Conservation (phyloP, 495 filamentous ascomycete species). For the Annulohypoxylon moriforme region DNA sequence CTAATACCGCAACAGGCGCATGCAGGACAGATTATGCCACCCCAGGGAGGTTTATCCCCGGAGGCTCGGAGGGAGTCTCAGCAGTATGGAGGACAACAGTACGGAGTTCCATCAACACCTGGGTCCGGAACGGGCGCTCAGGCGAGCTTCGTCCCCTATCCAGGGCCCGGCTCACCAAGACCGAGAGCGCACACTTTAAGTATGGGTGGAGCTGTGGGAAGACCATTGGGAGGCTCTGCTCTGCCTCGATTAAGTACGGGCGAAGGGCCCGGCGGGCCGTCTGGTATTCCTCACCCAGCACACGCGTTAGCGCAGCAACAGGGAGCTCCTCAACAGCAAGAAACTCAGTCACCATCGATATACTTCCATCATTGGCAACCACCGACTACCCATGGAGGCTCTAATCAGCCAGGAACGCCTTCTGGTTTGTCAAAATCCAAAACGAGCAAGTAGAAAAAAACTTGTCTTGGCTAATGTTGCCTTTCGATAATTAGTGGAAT, state of each 20-base stretch:
- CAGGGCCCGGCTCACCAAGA: slow-evolving; percentile 56
- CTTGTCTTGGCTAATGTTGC: slow-evolving; percentile 62
- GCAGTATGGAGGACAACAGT: slow-evolving; percentile 52
- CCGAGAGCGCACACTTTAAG: slow-evolving; percentile 51
- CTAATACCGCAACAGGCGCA: slow-evolving; percentile 65
- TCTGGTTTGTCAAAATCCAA: slow-evolving; percentile 73
- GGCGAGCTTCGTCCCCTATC: slow-evolving; percentile 49
- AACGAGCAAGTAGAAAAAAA: slow-evolving; percentile 61
- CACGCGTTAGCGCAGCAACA: slow-evolving; percentile 51
- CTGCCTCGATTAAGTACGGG: slow-evolving; percentile 48
- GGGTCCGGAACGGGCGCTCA: slow-evolving; percentile 56
- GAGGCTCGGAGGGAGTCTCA: slow-evolving; percentile 61
- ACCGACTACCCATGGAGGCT: slow-evolving; percentile 69
- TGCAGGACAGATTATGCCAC: slow-evolving; percentile 63
- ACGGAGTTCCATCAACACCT: slow-evolving; percentile 59
- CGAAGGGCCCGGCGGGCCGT: slow-evolving; percentile 35
- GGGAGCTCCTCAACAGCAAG: slow-evolving; percentile 57
- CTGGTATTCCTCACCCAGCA: slow-evolving; percentile 47
- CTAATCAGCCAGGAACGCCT: slow-evolving; percentile 71
- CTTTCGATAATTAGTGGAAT: slow-evolving; percentile 65
- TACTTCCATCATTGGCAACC: slow-evolving; percentile 96
- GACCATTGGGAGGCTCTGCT: slow-evolving; percentile 46
- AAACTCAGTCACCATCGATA: slow-evolving; percentile 74
- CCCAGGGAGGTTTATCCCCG: slow-evolving; percentile 59
- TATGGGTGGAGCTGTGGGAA: slow-evolving; percentile 51